Percentiles rank a stretch among this genome's conserved stretches.
phyloP scores from a whole-genome alignment of 192 early-diverging fungal species.

The Coemansia sp. region DNA sequence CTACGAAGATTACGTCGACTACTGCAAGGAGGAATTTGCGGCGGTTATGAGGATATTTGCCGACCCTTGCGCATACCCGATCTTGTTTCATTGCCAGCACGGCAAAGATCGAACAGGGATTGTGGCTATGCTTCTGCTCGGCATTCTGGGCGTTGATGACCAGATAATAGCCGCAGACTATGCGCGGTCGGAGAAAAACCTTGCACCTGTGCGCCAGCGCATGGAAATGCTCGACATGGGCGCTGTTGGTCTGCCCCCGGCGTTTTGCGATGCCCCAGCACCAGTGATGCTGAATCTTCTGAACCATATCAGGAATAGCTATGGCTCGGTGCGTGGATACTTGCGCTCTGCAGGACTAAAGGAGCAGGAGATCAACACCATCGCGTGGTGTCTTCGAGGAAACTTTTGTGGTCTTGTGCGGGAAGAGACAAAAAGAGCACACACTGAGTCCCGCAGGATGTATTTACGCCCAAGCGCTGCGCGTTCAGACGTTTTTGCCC shows the following conservation, averaged over 20 bases:
- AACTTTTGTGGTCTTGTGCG: slow-evolving; percentile 49
- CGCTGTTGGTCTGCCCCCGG: slow-evolving; percentile 53
- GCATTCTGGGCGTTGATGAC: slow-evolving; percentile 58
- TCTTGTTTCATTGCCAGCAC: slow-evolving; percentile 67
- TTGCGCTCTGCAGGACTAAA: slow-evolving; percentile 42
- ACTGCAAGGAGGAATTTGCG: slow-evolving; percentile 57
- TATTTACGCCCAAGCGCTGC: slow-evolving; percentile 27
- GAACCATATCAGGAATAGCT: slow-evolving; percentile 34
- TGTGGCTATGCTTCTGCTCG: slow-evolving; percentile 57
- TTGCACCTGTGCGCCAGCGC: slow-evolving; percentile 45
- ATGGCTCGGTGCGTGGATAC: slow-evolving; percentile 46
- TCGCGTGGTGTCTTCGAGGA: slow-evolving; percentile 52
- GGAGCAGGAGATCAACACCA: slow-evolving; percentile 43
- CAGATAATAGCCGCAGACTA: slow-evolving; percentile 62
- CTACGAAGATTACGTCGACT: slow-evolving; percentile 55
- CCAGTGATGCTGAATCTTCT: slow-evolving; percentile 52
- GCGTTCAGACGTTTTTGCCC: slow-evolving; percentile 12
- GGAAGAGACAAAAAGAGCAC: slow-evolving; percentile 8
- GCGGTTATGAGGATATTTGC: slow-evolving; percentile 57
- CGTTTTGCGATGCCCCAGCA: slow-evolving; percentile 55
- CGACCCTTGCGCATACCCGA: slow-evolving; percentile 58
- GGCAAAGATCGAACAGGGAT: slow-evolving; percentile 72
- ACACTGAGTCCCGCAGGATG: slow-evolving; percentile 17
- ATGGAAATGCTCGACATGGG: slow-evolving; percentile 58
- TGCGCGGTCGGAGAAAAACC: slow-evolving; percentile 48